A percentile compares a stretch with the other conserved stretches of the same genome.
These are phyloP conservation scores for Saxophila tyrrhenica DNA, from an alignment of 495 filamentous ascomycete genomes.

Conservation along the genomic window DNA sequence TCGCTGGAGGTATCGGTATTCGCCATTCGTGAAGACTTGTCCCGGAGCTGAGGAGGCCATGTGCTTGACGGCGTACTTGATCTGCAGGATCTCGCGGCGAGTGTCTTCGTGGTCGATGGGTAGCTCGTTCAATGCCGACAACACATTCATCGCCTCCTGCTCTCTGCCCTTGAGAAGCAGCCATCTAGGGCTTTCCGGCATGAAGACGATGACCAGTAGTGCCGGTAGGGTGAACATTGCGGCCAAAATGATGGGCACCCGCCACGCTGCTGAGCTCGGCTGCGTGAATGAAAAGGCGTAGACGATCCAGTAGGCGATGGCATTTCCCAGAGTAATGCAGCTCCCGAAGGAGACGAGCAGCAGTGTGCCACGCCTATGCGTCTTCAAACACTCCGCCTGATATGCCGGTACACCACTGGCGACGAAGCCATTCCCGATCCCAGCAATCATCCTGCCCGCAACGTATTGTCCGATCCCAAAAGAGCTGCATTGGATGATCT, in stretches of 20 bases:
- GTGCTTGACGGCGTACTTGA: constrained; percentile 64
- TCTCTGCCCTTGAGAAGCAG: constrained; percentile 57
- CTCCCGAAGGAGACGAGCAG: constrained; percentile 65
- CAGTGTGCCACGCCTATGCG: constrained; percentile 61
- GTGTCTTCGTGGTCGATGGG: constrained; percentile 42
- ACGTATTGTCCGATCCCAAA: constrained; percentile 52
- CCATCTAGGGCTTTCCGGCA: constrained; percentile 68
- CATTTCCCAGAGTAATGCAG: constrained; percentile 61
- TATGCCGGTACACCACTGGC: constrained; percentile 62
- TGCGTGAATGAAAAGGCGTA: constrained; percentile 58
- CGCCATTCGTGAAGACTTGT: constrained; percentile 60
- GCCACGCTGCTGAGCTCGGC: constrained; percentile 53
- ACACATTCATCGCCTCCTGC: constrained; percentile 52
- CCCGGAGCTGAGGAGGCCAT: constrained; percentile 50
- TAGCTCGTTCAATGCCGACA: constrained; percentile 48
- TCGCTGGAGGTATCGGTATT: constrained; percentile 63
- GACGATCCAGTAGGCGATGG: constrained; percentile 65
- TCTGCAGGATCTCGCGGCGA: constrained; percentile 53
- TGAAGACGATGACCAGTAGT: constrained; percentile 46
- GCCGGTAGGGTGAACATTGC: constrained; percentile 56
- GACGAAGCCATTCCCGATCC: constrained; percentile 54
- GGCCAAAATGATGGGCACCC: constrained; percentile 65
- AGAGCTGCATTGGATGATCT: constrained; percentile 50
- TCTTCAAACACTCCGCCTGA: constrained; percentile 68
- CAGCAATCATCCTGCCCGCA: constrained; percentile 53